Evolutionary conservation across 2,329 filamentous ascomycete species (phyloP).

Genomic region (Apiospora saccharicola): DNA sequence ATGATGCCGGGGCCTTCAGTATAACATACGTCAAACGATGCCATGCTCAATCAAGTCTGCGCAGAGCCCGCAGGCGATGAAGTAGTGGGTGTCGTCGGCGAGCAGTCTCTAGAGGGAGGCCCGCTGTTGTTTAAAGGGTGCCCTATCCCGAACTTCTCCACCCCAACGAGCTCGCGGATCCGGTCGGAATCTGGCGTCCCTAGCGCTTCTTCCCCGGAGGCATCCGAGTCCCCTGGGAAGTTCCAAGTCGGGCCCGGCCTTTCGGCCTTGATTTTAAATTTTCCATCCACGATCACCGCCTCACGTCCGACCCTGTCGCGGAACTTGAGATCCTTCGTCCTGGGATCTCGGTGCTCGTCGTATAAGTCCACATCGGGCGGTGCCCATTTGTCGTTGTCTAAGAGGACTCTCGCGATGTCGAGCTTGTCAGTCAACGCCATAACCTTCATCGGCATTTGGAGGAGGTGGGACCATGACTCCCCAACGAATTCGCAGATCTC

Average conservation of each 20-base stretch:
- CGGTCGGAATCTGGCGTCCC: not conserved
- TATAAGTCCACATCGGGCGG: conserved; percentile 40
- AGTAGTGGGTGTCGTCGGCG: not conserved
- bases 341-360: conserved; percentile 35
- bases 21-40: not conserved
- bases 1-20: not conserved
- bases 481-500: conserved; percentile 52
- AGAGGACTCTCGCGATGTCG: conserved; percentile 50
- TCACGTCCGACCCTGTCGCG: conserved; percentile 29
- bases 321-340: conserved; percentile 30
- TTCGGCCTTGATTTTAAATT: conserved; percentile 16
- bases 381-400: conserved; percentile 53
- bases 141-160: conserved; percentile 8
- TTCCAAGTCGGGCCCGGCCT: not conserved
- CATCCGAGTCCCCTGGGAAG: not conserved
- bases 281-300: conserved; percentile 23
- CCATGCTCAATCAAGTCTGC: not conserved
- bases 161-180: not conserved
- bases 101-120: not conserved
- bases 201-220: conserved; percentile 20
- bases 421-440: conserved; percentile 42
- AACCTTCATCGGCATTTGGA: conserved; percentile 52
- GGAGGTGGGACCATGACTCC: conserved; percentile 47
- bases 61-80: not conserved
- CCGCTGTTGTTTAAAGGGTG: conserved; percentile 2